Conservation (phyloP, 2,329 filamentous ascomycete species). For the Mycosphaerella arachidis region DNA sequence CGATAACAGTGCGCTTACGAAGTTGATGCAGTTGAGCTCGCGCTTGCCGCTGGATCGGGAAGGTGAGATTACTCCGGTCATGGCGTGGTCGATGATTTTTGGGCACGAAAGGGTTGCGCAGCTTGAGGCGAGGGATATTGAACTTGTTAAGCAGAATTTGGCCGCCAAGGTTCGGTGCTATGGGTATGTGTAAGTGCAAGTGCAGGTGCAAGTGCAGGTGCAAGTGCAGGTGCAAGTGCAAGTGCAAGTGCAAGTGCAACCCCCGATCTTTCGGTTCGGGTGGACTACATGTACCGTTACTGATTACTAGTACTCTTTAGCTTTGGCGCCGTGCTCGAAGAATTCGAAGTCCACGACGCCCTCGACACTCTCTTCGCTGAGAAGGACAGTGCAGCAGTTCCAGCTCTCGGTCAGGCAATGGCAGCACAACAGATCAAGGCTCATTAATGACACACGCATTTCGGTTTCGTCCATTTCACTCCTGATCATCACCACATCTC, state of each 20-base stretch:
- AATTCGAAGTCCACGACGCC: constrained; percentile 73
- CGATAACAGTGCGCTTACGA: constrained; percentile 69
- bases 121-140: constrained; percentile 38
- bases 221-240: no score
- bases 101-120: constrained; percentile 65
- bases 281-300: neutral
- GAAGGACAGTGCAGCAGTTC: constrained; percentile 38
- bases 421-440: constrained; percentile 15
- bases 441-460: constrained; percentile 3
- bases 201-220: no score
- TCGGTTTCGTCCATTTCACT: neutral
- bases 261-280: no score
- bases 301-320: constrained; percentile 30
- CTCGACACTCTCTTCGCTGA: constrained; percentile 65
- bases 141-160: constrained; percentile 40
- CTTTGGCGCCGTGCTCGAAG: constrained; percentile 66
- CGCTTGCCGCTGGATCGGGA: constrained; percentile 67
- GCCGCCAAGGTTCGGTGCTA: constrained; percentile 83
- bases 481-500: neutral
- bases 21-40: constrained; percentile 77
- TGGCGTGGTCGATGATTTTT: constrained; percentile 84
- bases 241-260: no score
- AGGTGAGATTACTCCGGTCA: constrained; percentile 89
- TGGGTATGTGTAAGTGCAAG: constrained; percentile 67
- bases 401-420: constrained; percentile 9